phyloP scores from a whole-genome alignment of 768 basidiomycete genomes.

The Psilocybe subaeruginosa region DNA sequence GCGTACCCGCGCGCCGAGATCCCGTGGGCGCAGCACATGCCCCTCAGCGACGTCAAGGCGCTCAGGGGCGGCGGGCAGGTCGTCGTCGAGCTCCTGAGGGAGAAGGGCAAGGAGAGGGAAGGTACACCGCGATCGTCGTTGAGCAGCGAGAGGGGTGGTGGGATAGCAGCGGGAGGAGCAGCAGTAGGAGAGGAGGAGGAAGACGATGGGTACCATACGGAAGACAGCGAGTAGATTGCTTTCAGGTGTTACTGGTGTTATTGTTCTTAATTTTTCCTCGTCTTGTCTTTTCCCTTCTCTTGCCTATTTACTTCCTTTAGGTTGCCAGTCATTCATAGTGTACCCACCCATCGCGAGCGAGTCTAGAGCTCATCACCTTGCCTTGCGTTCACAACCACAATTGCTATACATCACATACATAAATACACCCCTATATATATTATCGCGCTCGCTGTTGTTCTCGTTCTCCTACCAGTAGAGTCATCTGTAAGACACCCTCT shows the following conservation, averaged over 20 bases:
- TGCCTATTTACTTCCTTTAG: too few relatives aligned
- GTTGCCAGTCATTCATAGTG: too few relatives aligned
- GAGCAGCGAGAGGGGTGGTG: not conserved
- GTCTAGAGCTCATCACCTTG: too few relatives aligned
- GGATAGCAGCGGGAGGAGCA: not conserved
- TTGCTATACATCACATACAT: not conserved
- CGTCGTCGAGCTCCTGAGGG: constrained; percentile 55
- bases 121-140: constrained; percentile 16
- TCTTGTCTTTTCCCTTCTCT: too few relatives aligned
- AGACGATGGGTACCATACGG: constrained; percentile 62
- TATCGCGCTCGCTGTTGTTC: too few relatives aligned
- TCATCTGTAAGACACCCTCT: too few relatives aligned
- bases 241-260: not conserved
- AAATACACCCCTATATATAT: constrained; percentile 1
- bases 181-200: constrained; percentile 24
- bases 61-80: constrained; percentile 66
- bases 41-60: constrained; percentile 47
- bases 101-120: constrained; percentile 15
- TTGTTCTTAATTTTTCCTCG: too few relatives aligned
- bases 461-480: too few relatives aligned
- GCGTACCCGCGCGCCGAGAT: constrained; percentile 75
- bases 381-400: too few relatives aligned
- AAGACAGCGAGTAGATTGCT: constrained; percentile 40
- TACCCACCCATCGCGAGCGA: too few relatives aligned
- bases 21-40: constrained; percentile 43